Base-by-base conservation (phyloP, 2,329 filamentous ascomycete genomes). In the Diaporthe ampelina region DNA sequence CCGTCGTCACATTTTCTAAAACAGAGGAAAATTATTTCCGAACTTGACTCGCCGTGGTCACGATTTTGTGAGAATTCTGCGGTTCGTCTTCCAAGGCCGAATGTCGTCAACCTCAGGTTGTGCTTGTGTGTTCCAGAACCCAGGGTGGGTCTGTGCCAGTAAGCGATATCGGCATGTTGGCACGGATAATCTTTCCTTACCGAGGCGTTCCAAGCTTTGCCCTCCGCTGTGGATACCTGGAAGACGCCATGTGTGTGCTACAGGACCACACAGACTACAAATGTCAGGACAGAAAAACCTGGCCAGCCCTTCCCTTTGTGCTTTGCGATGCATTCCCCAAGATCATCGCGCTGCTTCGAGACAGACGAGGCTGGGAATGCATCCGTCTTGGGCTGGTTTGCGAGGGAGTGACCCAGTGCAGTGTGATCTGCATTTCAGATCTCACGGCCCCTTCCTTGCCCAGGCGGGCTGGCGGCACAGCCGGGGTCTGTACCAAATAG, bases 91-190 rank as follows among this genome's bases (percentile, higher is more conserved):
- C 32, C 52, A 35, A 48, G 17, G 52, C 45, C 67, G 29, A 56
- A 65, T 37, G 57, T 32, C 45, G 37, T 68, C 63, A 59, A 70
- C 17, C 68, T 59, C 40, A 50, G 43, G 57, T 9, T 48, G 68
- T 50, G 40, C 69, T 40, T 24, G 43, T 40, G 57, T 40, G 32
- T 58, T 59, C 43, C 45, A 50, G 32, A 29, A 52, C 21, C n/a
- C 24, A 19, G 24, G 45, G 24, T 24, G 72, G 72, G 72, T 74
- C 72, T 74, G 72, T 48, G 35, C n/a, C 45, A 70, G 57, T 26
- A 35, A 74, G 72, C 72, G 72, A 65, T 70, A 74, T 70, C 72
- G 72, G 72, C 72, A 56, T 8, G 37, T 57, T 67, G 37, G 50
- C 32, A 40, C 50, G 72, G 43, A 68, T 50, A 68, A 40, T 68